Conservation (phyloP, 208 protist genomes). For the Naegleria lovaniensis region DNA sequence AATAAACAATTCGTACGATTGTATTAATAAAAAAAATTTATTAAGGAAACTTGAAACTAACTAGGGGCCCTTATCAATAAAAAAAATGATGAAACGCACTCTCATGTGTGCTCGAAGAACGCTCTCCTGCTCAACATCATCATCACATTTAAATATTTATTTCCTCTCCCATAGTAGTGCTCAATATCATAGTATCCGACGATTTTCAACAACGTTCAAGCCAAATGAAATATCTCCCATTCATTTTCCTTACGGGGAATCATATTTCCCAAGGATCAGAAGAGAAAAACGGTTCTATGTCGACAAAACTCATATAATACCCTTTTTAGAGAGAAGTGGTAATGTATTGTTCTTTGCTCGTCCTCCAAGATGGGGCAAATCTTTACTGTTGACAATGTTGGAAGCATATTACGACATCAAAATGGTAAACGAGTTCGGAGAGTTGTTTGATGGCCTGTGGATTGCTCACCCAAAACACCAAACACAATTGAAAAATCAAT, state of each 20-base stretch:
- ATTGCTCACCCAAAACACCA: background rate
- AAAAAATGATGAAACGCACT: too few relatives aligned
- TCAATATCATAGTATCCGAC: too few relatives aligned
- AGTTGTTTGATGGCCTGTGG: background rate
- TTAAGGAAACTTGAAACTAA: too few relatives aligned
- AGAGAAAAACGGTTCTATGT: background rate
- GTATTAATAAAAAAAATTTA: too few relatives aligned
- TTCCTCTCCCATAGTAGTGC: too few relatives aligned
- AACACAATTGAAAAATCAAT: background rate
- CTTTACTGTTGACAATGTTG: background rate
- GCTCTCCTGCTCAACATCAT: too few relatives aligned
- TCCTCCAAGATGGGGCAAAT: background rate
- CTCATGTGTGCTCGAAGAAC: too few relatives aligned
- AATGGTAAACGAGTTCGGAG: background rate
- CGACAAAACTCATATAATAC: background rate
- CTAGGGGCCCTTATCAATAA: too few relatives aligned
- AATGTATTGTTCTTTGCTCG: background rate
- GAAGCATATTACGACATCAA: background rate
- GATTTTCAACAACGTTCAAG: too few relatives aligned
- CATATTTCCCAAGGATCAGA: background rate
- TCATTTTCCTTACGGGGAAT: background rate
- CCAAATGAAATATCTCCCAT: too few relatives aligned
- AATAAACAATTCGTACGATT: too few relatives aligned
- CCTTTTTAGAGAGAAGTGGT: background rate
- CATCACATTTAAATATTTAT: too few relatives aligned